Base-by-base conservation (phyloP, 371 early-diverging fungal species). In the Spraguea lophii region DNA sequence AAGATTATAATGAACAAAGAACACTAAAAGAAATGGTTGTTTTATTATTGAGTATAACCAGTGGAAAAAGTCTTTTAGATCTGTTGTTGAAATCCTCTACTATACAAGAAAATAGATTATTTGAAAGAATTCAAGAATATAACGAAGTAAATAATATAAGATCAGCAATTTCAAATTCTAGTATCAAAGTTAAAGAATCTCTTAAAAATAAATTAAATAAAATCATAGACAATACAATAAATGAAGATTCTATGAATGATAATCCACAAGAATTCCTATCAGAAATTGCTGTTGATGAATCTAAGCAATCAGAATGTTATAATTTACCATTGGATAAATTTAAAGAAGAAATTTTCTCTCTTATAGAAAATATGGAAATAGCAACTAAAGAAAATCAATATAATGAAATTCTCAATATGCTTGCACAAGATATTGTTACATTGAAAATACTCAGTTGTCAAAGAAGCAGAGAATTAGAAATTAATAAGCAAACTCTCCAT, bases 401-500 rank as follows among this genome's bases (percentile, higher is more conserved):
- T 46, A 21, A 17, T 30, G 65, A 65, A 19, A 50, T 70, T 1
- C 52, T 70, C 2, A 9, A 27, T 10, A 52, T 68, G 54, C 17
- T 63, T 25, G 63, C 59, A 1, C 19, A 52, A 0, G 71, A 67
- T 27, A 57, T 70, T 25, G 13, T 62, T 9, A 43, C 39, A 27
- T 39, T 55, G 10, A 54, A 49, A 24, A 48, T 48, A 32, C 44
- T 27, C 17, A 55, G 46, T 22, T n/a, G 23, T 1, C 21, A 59
- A 25, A 54, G 62, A 47, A 59, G 35, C 22, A 62, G 51, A 48
- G 71, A 67, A 50, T 35, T 65, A 16, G 32, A 32, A 34, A 41
- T 68, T 12, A 70, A 67, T 35, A 37, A 57, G 34, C 48, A 58
- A 10, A 68, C 68, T 13, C 51, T 56, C 49, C 42, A 52, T 17